phyloP scores from a whole-genome alignment of 192 early-diverging fungal species.

The Backusella parvicylindrica region DNA sequence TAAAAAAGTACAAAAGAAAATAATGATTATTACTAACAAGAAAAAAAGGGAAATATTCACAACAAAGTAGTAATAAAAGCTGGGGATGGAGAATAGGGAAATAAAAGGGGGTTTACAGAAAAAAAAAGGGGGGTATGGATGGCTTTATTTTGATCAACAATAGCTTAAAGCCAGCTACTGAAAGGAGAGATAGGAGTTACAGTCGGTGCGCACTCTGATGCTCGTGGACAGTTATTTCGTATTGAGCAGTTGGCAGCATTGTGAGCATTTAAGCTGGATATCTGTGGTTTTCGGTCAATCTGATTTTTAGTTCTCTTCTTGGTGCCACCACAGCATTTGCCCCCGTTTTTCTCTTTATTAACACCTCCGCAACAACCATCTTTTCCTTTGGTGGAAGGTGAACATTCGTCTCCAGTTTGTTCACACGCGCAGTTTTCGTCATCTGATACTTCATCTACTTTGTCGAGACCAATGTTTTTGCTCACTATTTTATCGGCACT shows the following conservation, averaged over 20 bases:
- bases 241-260: neutral
- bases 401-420: neutral
- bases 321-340: constrained; percentile 2
- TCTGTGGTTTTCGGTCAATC: neutral
- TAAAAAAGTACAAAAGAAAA: neutral
- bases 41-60: neutral
- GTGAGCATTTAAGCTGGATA: neutral
- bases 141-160: neutral
- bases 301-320: neutral
- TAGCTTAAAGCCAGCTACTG: neutral
- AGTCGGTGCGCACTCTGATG: neutral
- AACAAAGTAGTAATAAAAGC: neutral
- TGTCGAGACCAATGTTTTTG: neutral
- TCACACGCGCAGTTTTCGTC: neutral
- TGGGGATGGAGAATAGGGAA: neutral
- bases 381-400: neutral
- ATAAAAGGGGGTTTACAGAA: neutral
- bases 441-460: neutral
- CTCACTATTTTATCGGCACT: neutral
- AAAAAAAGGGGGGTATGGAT: neutral
- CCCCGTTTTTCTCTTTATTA: constrained; percentile 15
- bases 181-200: neutral
- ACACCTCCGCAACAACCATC: constrained; percentile 10
- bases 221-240: neutral
- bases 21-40: neutral